phyloP scores from a whole-genome alignment of 768 basidiomycete genomes.

The Chlorophyllum brunneum region DNA sequence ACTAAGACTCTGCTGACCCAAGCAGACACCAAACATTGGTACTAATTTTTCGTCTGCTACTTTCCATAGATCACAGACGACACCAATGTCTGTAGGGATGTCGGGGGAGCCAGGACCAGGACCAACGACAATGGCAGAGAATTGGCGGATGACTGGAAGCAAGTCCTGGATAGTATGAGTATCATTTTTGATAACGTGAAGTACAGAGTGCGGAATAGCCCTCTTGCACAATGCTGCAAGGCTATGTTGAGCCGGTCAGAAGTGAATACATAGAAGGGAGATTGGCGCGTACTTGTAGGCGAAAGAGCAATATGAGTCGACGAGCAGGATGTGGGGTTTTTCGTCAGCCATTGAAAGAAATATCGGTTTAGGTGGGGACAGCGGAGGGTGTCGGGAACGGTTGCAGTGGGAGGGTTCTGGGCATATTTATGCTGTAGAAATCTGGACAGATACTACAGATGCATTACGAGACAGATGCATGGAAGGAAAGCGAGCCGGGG shows the following conservation, averaged over 20 bases:
- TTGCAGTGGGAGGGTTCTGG: background rate
- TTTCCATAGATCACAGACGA: constrained; percentile 71
- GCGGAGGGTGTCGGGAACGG: background rate
- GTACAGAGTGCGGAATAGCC: constrained; percentile 54
- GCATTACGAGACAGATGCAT: too few relatives aligned
- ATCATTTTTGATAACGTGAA: constrained; percentile 77
- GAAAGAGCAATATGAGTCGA: constrained; percentile 87
- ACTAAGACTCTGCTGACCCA: constrained; percentile 76
- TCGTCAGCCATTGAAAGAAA: constrained; percentile 28
- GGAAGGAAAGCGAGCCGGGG: background rate
- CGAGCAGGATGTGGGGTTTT: constrained; percentile 55
- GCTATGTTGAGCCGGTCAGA: constrained; percentile 30
- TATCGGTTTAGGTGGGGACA: background rate
- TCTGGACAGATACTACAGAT: too few relatives aligned
- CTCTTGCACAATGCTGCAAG: constrained; percentile 67
- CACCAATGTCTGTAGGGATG: constrained; percentile 55
- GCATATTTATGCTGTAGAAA: background rate
- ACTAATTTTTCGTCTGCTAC: constrained; percentile 45
- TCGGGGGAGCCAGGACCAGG: constrained; percentile 81
- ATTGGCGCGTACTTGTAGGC: constrained; percentile 68
- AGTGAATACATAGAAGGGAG: background rate
- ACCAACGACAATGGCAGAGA: constrained; percentile 69
- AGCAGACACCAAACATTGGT: constrained; percentile 81
- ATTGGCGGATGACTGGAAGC: constrained; percentile 49
- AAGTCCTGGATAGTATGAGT: constrained; percentile 47